Conservation (phyloP, 179 eudicot species). For the Beta macrorhiza region DNA sequence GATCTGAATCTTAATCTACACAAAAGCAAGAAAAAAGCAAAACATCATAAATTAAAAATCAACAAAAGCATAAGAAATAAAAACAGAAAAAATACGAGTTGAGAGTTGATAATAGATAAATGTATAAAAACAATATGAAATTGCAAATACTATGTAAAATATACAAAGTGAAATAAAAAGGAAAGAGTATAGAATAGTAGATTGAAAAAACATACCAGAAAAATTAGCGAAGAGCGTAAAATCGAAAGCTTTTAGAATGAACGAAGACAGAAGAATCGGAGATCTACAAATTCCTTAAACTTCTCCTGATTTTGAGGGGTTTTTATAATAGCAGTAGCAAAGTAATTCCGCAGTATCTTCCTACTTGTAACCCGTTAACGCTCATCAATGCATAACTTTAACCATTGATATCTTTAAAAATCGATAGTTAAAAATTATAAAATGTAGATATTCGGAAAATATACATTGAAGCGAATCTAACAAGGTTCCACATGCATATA, state of each 20-base stretch:
- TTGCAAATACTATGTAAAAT: not conserved
- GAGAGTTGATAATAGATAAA: not conserved
- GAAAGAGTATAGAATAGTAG: not conserved
- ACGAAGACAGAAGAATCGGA: not conserved
- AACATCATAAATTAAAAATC: not conserved
- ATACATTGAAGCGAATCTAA: too few relatives aligned
- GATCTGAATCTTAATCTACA: not conserved
- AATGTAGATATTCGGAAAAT: too few relatives aligned
- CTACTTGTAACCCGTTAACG: too few relatives aligned
- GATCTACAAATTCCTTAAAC: not conserved
- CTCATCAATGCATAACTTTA: too few relatives aligned
- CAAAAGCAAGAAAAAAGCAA: not conserved
- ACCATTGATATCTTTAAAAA: too few relatives aligned
- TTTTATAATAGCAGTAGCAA: not conserved
- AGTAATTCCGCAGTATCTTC: too few relatives aligned
- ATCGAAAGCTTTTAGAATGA: not conserved
- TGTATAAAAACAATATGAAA: not conserved
- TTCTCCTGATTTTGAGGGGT: not conserved
- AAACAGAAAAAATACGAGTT: not conserved
- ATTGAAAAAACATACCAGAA: slow-evolving; percentile 1
- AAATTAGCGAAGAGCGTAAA: not conserved
- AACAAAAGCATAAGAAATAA: not conserved
- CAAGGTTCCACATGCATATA: too few relatives aligned
- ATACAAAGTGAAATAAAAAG: not conserved
- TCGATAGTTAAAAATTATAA: too few relatives aligned